Conservation (phyloP, 495 filamentous ascomycete species). For the Aspergillus hancockii region DNA sequence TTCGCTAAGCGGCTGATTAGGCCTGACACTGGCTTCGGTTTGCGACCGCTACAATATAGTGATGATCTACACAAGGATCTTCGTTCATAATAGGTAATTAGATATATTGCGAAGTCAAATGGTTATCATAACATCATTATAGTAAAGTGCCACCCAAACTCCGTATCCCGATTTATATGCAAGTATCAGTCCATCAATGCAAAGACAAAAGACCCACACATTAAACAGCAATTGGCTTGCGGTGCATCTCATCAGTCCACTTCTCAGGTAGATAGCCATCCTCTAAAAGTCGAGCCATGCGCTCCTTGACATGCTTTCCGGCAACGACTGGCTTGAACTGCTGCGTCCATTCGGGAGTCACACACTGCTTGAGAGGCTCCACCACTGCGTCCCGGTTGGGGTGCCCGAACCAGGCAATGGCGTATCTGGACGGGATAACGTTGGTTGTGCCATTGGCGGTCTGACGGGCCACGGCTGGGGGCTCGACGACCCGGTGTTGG, state of each 20-base stretch:
- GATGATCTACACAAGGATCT: no score
- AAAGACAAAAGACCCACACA: neutral
- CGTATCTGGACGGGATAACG: slow-evolving; percentile 9
- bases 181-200: neutral
- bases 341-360: slow-evolving; percentile 5
- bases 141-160: neutral
- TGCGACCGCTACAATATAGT: no score
- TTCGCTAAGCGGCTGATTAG: no score
- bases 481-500: slow-evolving; percentile 14
- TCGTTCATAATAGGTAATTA: no score
- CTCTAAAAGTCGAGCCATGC: slow-evolving; percentile 12
- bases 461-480: neutral
- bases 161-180: neutral
- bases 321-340: slow-evolving; percentile 12
- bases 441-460: slow-evolving; percentile 3
- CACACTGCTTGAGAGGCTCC: slow-evolving; percentile 10
- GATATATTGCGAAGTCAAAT: neutral
- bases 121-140: neutral
- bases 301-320: slow-evolving; percentile 14
- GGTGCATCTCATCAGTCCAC: slow-evolving; percentile 16
- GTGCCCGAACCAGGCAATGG: slow-evolving; percentile 19
- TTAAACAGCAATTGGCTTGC: neutral
- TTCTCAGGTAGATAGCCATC: slow-evolving; percentile 9
- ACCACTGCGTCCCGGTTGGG: slow-evolving; percentile 11
- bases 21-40: no score